Evolutionary conservation across 1,284 basidiomycete genomes (phyloP).

Genomic region (Boletus smithii): DNA sequence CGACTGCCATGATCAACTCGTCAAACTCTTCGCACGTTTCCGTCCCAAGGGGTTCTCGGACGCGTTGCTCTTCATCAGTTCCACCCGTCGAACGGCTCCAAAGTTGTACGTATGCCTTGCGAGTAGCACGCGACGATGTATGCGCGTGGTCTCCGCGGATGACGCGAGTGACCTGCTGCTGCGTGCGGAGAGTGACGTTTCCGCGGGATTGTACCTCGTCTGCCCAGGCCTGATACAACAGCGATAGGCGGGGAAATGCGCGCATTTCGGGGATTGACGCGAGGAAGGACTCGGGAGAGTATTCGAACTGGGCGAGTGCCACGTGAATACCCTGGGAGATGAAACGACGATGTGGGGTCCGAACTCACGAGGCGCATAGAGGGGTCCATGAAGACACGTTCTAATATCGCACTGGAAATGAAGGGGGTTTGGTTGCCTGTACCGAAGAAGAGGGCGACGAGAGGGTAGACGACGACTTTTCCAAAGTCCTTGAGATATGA

Average conservation of each 20-base stretch:
- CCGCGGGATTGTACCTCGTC: conserved; percentile 10
- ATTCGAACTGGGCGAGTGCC: not conserved
- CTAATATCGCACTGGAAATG: conserved; percentile 5
- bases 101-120: not conserved
- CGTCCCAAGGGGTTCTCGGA: not conserved
- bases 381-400: conserved; percentile 5
- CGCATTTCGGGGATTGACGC: conserved; percentile 11
- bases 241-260: conserved; percentile 4
- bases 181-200: conserved; percentile 7
- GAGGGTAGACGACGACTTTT: conserved; percentile 16
- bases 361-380: conserved; percentile 10
- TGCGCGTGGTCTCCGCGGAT: no score
- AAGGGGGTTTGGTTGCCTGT: conserved; percentile 11
- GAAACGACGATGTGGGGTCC: not conserved
- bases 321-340: no score
- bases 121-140: not conserved
- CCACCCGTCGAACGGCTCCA: conserved; percentile 4
- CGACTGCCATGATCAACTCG: conserved; percentile 11
- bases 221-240: conserved; percentile 2
- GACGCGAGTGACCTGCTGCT: conserved; percentile 5
- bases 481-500: no score
- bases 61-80: not conserved
- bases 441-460: conserved; percentile 11
- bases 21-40: conserved; percentile 4
- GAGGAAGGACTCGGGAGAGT: conserved; percentile 12